A percentile compares a stretch with the other conserved stretches of the same genome.
These are phyloP conservation scores for Paecilomyces sp. DNA, from an alignment of 2,329 filamentous ascomycete species.

Conservation along the genomic window DNA sequence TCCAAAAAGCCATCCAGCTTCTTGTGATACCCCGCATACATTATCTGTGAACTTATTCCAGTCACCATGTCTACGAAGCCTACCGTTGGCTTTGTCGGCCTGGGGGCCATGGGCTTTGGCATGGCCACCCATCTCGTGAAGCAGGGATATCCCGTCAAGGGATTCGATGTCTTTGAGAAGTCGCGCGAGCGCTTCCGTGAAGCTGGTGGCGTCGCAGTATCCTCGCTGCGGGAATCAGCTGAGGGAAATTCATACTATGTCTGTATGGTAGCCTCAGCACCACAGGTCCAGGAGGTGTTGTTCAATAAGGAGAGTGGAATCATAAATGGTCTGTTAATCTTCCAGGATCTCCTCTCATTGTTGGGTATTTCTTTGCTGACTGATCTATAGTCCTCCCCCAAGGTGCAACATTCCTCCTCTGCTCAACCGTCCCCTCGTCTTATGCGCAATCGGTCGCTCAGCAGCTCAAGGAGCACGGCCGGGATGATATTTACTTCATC, in stretches of 20 bases:
- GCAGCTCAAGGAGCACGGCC: conserved; percentile 48
- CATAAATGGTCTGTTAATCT: conserved; percentile 13
- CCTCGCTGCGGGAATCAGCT: conserved; percentile 57
- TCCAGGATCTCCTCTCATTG: no score
- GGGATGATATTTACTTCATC: conserved; percentile 59
- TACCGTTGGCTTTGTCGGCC: conserved; percentile 61
- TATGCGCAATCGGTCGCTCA: conserved; percentile 56
- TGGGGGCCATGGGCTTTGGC: conserved; percentile 75
- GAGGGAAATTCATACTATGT: conserved; percentile 54
- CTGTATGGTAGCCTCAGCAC: conserved; percentile 68
- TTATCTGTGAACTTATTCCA: neutral
- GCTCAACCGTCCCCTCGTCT: conserved; percentile 62
- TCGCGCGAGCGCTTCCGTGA: conserved; percentile 59
- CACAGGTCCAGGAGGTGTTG: conserved; percentile 60
- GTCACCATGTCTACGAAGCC: conserved; percentile 36
- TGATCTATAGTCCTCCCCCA: conserved; percentile 40
- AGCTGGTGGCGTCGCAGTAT: conserved; percentile 54
- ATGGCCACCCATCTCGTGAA: conserved; percentile 70
- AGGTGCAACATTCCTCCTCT: conserved; percentile 57
- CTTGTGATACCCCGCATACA: neutral
- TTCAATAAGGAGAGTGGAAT: conserved; percentile 53
- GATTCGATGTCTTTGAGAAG: conserved; percentile 63
- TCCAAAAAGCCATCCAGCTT: neutral
- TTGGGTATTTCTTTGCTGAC: conserved; percentile 7
- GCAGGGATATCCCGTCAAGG: conserved; percentile 59